A percentile compares a stretch with the other conserved stretches of the same genome.
Evolutionary conservation across 164 flowering plant species (phyloP).

Genomic region (Nelumbo lutea): DNA sequence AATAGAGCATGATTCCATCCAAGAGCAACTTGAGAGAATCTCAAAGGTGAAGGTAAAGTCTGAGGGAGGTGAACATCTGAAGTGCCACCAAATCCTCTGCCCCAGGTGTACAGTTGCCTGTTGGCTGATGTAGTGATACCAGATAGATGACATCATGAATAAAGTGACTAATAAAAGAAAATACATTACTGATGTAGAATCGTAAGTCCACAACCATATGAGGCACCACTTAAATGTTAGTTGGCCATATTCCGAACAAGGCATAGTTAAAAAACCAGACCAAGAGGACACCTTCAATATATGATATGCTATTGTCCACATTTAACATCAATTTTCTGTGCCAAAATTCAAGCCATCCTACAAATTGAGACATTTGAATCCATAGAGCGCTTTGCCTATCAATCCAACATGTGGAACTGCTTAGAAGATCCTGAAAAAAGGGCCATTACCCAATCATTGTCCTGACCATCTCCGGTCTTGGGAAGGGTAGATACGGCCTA

Average conservation of each 20-base stretch:
- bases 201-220: neutral
- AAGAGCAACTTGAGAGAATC: conserved; percentile 45
- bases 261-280: neutral
- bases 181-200: neutral
- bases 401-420: no score
- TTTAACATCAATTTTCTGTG: neutral
- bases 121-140: conserved; percentile 37
- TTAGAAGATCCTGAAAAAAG: no score
- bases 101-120: conserved; percentile 76
- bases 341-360: neutral
- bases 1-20: conserved; percentile 91
- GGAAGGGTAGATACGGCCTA: no score
- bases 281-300: neutral
- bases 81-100: conserved; percentile 61
- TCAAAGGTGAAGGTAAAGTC: conserved; percentile 25
- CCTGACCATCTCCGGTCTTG: no score
- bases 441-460: no score
- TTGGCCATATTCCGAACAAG: neutral
- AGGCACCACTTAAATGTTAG: no score
- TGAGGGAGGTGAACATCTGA: conserved; percentile 42
- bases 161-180: neutral
- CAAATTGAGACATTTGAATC: no score
- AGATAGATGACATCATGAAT: conserved; percentile 9
- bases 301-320: neutral
- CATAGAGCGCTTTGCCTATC: no score